Percentiles rank a stretch among this genome's conserved stretches.
Conservation (phyloP, 345 rosid species). For the Dovyalis caffra region DNA sequence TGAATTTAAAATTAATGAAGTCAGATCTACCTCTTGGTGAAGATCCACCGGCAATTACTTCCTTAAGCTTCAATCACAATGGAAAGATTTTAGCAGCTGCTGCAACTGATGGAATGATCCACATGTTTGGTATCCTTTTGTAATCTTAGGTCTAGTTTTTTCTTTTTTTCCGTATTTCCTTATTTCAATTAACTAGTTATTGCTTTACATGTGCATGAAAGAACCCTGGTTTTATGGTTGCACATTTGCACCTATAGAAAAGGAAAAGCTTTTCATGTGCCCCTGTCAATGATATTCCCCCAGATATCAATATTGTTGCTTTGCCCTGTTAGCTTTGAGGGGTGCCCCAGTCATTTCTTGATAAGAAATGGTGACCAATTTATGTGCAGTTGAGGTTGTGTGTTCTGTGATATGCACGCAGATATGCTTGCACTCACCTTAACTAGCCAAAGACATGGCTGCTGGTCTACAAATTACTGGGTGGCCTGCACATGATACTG, state of each 20-base stretch:
- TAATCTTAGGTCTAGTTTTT: neutral
- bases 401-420: neutral
- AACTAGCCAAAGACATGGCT: constrained; percentile 61
- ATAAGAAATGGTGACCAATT: neutral
- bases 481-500: constrained; percentile 81
- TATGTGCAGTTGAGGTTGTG: neutral
- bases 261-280: too few relatives aligned
- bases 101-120: constrained; percentile 82
- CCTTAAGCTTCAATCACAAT: constrained; percentile 71
- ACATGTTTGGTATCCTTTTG: constrained; percentile 84
- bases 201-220: neutral
- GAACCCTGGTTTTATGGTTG: neutral
- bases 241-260: too few relatives aligned
- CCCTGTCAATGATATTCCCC: neutral
- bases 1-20: constrained; percentile 49
- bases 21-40: constrained; percentile 79
- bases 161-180: neutral
- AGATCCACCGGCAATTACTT: constrained; percentile 81
- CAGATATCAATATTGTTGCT: neutral
- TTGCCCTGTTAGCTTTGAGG: neutral
- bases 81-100: constrained; percentile 78
- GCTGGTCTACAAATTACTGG: constrained; percentile 75
- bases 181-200: neutral
- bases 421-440: constrained; percentile 28
- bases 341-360: neutral